phyloP scores from a whole-genome alignment of 2,329 filamentous ascomycete genomes.

The Periglandula ipomoeae region DNA sequence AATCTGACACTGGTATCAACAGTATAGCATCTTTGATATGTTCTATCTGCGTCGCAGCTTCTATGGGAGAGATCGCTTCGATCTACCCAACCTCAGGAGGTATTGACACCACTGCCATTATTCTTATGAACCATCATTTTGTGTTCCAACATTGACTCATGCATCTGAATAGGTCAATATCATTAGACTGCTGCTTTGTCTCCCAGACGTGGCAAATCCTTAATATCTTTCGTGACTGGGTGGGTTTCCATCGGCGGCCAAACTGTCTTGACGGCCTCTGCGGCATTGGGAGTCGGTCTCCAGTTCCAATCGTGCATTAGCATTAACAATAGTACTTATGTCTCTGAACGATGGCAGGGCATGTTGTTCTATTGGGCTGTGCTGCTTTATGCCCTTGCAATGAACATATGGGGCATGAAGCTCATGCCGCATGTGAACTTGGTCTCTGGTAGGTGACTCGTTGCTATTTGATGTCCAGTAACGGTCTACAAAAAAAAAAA shows the following conservation, averaged over 20 bases:
- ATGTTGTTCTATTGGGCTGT: slow-evolving; percentile 39
- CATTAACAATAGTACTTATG: slow-evolving; percentile 31
- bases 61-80: slow-evolving; percentile 29
- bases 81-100: slow-evolving; percentile 26
- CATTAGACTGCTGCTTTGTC: slow-evolving; percentile 34
- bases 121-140: too few species aligned
- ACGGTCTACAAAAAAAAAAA: background rate
- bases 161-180: slow-evolving; percentile 27
- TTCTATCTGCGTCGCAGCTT: slow-evolving; percentile 28
- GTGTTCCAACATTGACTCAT: too few species aligned
- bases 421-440: slow-evolving; percentile 28
- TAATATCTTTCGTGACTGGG: slow-evolving; percentile 22
- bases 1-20: too few species aligned
- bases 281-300: too few species aligned
- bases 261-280: too few species aligned
- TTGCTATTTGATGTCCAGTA: fast-evolving
- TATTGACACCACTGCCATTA: slow-evolving; percentile 5
- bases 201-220: slow-evolving; percentile 1
- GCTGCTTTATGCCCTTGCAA: slow-evolving; percentile 23
- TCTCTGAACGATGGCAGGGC: slow-evolving; percentile 32
- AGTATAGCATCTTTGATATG: too few species aligned
- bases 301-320: too few species aligned
- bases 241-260: too few species aligned
- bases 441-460: slow-evolving; percentile 9
- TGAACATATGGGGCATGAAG: slow-evolving; percentile 33